Evolutionary conservation across 2,329 filamentous ascomycete species (phyloP), one percentile per base, ranked within the genome.

Genomic region (Aspergillus sp.): DNA sequence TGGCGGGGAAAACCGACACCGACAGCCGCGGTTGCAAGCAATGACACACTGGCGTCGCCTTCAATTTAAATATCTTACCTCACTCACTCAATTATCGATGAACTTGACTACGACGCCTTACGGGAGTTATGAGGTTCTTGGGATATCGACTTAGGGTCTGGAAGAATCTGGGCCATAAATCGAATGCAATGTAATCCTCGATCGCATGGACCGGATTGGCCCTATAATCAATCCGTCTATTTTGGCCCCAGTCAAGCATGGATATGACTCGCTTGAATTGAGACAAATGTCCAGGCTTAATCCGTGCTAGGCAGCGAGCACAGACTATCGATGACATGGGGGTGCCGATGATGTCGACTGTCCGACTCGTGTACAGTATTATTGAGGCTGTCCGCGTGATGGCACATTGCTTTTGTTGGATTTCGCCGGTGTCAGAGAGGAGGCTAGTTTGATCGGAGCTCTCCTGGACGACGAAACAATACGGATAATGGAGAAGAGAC

Each of bases 371-470:
- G 31, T 15, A 14, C 27, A 33, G 46, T 50, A 14, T 45, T 15
- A 19, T 52, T 41, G 48, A 49, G 52, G 48, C 51, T 57, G 58
- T 39, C 55, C 58, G 52, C 58, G 58, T 61, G 58, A 61, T 53
- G 47, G 55, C 43, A 52, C 52, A 27, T 56, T 61, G 49, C 52
- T 61, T 60, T 57, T 50, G 35, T 17, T 43, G 47, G 40, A 43
- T 50, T 50, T 54, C 50, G 44, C 45, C 56, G 56, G 50, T 58
- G 56, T 54, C 37, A 58, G 50, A 54, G 56, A 58, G 23, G 50
- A 58, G 56, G 21, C 46, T 54, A 54, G 57, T 54, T 50, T 33
- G 33, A 39, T 54, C 50, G 56, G 50, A 54, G 49, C 33, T 39
- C 55, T 53, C 55, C 55, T 49, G 31, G 15, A 23, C 56, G 40